Conservation (phyloP, 2,329 filamentous ascomycete species). For the Fusarium begoniae region DNA sequence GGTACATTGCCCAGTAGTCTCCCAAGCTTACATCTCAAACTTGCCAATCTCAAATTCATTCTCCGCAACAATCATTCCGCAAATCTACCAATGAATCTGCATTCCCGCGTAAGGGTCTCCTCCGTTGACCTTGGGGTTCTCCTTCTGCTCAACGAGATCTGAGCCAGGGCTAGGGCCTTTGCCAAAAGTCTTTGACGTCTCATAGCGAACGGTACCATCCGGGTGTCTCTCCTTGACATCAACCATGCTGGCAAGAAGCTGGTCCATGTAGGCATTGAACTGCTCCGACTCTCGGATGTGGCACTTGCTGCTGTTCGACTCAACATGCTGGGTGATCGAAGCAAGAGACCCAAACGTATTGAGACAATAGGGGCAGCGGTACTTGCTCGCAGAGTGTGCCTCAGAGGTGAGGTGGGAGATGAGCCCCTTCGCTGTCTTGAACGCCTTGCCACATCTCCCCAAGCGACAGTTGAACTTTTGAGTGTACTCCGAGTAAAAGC, state of each 20-base stretch:
- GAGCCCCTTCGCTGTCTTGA: constrained; percentile 46
- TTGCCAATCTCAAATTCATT: neutral
- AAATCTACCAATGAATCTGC: constrained; percentile 20
- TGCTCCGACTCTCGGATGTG: constrained; percentile 52
- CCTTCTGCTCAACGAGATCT: neutral
- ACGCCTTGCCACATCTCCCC: constrained; percentile 58
- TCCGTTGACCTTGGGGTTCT: neutral
- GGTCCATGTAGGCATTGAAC: constrained; percentile 47
- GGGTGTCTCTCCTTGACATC: constrained; percentile 35
- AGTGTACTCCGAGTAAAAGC: constrained; percentile 56
- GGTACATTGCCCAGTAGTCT: neutral
- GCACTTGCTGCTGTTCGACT: constrained; percentile 55
- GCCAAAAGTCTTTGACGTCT: constrained; percentile 30
- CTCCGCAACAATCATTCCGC: neutral
- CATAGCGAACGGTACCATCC: constrained; percentile 44
- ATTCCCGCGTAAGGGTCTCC: neutral
- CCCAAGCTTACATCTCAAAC: neutral
- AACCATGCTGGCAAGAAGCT: constrained; percentile 46
- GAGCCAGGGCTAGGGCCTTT: neutral
- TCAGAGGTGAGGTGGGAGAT: constrained; percentile 56
- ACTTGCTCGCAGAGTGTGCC: constrained; percentile 49
- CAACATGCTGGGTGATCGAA: constrained; percentile 59
- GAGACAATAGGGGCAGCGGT: constrained; percentile 57
- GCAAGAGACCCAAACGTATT: constrained; percentile 52
- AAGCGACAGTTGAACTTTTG: constrained; percentile 64